phyloP scores from a whole-genome alignment of 768 basidiomycete species.

The Aureoboletus auriporus region DNA sequence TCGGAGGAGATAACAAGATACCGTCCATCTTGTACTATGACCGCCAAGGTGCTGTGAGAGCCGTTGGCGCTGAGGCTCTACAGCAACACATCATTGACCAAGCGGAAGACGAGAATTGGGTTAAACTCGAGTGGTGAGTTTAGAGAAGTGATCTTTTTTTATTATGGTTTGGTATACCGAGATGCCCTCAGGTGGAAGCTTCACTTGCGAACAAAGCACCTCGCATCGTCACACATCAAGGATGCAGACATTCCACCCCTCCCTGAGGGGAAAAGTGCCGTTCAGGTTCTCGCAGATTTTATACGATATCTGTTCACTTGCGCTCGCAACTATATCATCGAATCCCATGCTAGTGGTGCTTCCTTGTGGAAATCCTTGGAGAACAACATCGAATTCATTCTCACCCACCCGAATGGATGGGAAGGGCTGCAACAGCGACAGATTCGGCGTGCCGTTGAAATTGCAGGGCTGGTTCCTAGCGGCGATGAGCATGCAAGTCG shows the following conservation, averaged over 20 bases:
- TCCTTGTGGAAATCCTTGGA: too few species aligned
- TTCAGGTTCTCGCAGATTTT: constrained; percentile 10
- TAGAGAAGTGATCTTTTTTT: background rate
- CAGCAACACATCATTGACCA: too few species aligned
- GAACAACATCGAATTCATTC: too few species aligned
- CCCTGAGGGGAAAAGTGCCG: too few species aligned
- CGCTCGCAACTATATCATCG: constrained; percentile 7
- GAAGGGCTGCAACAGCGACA: constrained; percentile 8
- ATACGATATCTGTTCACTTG: constrained; percentile 31
- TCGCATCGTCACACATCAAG: constrained; percentile 20
- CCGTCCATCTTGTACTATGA: constrained; percentile 41
- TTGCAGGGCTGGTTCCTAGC: constrained; percentile 21
- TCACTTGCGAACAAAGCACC: constrained; percentile 30
- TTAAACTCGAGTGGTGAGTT: constrained; percentile 37
- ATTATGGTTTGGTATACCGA: background rate
- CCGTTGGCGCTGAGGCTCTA: constrained; percentile 4
- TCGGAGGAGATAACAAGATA: too few species aligned
- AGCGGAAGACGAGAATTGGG: too few species aligned
- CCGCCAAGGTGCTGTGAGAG: constrained; percentile 31
- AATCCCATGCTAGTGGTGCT: too few species aligned
- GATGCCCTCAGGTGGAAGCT: constrained; percentile 28
- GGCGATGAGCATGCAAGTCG: constrained; percentile 9
- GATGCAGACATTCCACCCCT: background rate
- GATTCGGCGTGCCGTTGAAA: constrained; percentile 34
- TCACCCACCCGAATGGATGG: constrained; percentile 23